Evolutionary conservation across 108 stramenopile species (phyloP), one percentile per base, ranked within the genome.

Genomic region (Cyclotella sp.): DNA sequence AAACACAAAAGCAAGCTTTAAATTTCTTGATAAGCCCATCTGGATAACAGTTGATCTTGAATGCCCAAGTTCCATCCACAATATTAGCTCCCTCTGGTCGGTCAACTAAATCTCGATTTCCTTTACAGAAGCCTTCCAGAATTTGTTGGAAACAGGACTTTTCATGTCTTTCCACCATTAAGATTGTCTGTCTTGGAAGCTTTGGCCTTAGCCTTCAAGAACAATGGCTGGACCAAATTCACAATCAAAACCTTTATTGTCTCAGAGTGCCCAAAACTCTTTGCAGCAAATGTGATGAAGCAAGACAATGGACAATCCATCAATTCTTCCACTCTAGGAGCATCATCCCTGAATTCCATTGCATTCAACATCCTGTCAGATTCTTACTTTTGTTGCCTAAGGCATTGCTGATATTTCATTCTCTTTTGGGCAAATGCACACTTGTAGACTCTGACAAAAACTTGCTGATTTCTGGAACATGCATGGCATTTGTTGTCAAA

Each of bases 1-100:
- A n/a, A n/a, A n/a, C n/a, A n/a, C 34, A 34, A 34, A 85, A 82
- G 30, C 90, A 0, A 10, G 77, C 90, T 51, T 91, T 89, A 34
- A 89, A 62, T 54, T 89, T 89, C 5, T 80, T 72, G 6, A 89
- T 57, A 0, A 41, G 14, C 0, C 79, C 79, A 60, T 84, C 83
- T 14, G 74, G 78, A 65, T 40, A 57, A 0, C 78, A 53, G 45
- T 84, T 84, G 46, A 49, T 79, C 39, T 70, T 74, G 1, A 87
- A 72, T 0, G 2, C 34, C 34, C 34, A 34, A 5, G 34, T 34
- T 2, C 4, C 2, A 6, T 34, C 34, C 2, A 34, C 6, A 5
- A 34, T 34, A 6, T 34, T 2, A 34, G 34, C 34, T 34, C 34
- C 27, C 18, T 27, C 26, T 14, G 57, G 66, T 11, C 13, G 57